These are phyloP conservation scores for Carex parvula DNA, from an alignment of 176 grass and related monocot genomes.

Conservation along the genomic window DNA sequence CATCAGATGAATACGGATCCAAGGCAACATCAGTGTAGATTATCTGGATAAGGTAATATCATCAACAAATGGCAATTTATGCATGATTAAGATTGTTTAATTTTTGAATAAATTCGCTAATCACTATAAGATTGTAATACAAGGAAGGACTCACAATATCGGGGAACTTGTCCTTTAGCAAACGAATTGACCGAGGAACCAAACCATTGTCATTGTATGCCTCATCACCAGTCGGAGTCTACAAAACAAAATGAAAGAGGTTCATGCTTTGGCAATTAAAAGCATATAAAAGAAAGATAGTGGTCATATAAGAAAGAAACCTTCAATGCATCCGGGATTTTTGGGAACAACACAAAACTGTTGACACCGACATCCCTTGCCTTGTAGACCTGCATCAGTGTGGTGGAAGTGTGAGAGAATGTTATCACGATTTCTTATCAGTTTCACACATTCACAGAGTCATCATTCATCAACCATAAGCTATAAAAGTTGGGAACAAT, in stretches of 20 bases:
- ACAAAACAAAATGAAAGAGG: slow-evolving; percentile 15
- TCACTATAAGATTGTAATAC: background rate
- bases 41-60: slow-evolving; percentile 36
- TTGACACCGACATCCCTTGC: slow-evolving; percentile 88
- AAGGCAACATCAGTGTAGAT: slow-evolving; percentile 94
- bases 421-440: background rate
- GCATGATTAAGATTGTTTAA: background rate
- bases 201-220: slow-evolving; percentile 95
- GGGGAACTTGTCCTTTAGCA: slow-evolving; percentile 95
- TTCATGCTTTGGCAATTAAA: slow-evolving; percentile 14
- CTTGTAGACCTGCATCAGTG: slow-evolving; percentile 79
- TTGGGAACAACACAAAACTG: slow-evolving; percentile 92
- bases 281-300: background rate
- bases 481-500: background rate
- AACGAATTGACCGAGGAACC: slow-evolving; percentile 71
- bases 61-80: background rate
- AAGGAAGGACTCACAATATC: slow-evolving; percentile 60
- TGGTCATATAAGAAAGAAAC: slow-evolving; percentile 30
- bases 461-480: background rate
- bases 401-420: background rate
- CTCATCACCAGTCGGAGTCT: slow-evolving; percentile 77
- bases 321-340: slow-evolving; percentile 97
- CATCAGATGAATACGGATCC: slow-evolving; percentile 98
- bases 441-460: background rate
- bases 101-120: background rate